Evolutionary conservation across 352 stramenopile genomes (phyloP), one percentile per base, ranked within the genome.

Genomic region (Phytophthora pisi): DNA sequence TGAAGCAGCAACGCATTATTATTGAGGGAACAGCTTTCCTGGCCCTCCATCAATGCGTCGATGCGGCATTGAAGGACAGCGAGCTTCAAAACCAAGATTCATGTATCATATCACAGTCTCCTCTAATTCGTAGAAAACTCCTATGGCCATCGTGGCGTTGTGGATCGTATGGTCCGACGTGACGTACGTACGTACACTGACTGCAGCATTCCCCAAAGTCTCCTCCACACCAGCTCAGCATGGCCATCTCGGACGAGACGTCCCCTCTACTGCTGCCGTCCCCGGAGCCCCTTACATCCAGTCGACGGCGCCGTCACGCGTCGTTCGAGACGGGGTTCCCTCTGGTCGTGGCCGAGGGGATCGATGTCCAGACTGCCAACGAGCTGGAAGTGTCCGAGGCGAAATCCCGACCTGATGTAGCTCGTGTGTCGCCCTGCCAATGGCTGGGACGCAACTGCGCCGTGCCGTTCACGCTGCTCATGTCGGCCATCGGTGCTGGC

Each of bases 401-500:
- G 23, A 13, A 51, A 13, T 15, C 23, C 16, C 5, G 42, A 31
- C 23, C 18, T 11, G 10, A 23, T 24, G 30, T 51, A 61, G 18
- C 11, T 34, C 53, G 24, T 1, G 38, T 47, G 24, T 75, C 62
- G 18, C 60, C 64, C 30, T 70, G 62, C n/a, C 63, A 66, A 70
- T 64, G 54, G 59, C 38, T 76, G 45, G 63, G 61, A 51, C 58
- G 42, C 50, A 70, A 68, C 49, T 79, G 71, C 36, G 71, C 71
- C 23, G 71, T 81, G 15, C 55, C 76, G 43, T 73, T 82, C 36
- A 89, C 78, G 30, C 67, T 89, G 54, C 64, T 89, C 15, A 89
- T 89, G 80, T 87, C 80, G 16, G 78, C 80, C 2, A 84, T 89
- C 46, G 78, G 80, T 18, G 77, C 76, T 8, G 80, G 80, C 9